These are phyloP conservation scores for Trypethelium eluteriae DNA, from an alignment of 495 filamentous ascomycete genomes.

Conservation along the genomic window DNA sequence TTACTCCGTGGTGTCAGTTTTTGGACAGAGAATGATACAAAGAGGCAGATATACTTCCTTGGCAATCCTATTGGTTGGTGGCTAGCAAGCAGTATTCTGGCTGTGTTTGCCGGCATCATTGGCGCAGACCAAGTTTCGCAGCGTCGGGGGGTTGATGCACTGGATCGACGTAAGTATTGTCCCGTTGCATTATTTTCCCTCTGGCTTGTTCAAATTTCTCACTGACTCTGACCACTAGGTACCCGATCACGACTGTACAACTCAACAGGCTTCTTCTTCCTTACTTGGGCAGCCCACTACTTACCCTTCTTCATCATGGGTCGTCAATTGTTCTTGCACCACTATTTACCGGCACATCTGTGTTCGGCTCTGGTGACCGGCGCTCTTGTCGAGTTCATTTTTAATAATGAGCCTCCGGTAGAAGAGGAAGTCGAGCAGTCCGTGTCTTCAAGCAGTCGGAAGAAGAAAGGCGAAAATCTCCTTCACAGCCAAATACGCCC, in stretches of 20 bases:
- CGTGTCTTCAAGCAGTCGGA: slow-evolving; percentile 49
- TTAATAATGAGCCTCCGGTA: slow-evolving; percentile 69
- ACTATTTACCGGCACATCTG: slow-evolving; percentile 81
- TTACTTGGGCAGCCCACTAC: slow-evolving; percentile 70
- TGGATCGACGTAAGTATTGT: slow-evolving; percentile 76
- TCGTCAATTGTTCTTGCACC: slow-evolving; percentile 66
- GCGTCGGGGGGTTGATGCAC: slow-evolving; percentile 81
- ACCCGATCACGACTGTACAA: slow-evolving; percentile 92
- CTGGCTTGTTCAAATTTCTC: neutral
- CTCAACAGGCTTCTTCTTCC: slow-evolving; percentile 97
- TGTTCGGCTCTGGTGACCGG: slow-evolving; percentile 89
- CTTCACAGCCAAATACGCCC: slow-evolving; percentile 38
- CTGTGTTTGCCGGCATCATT: slow-evolving; percentile 87
- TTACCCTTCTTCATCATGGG: slow-evolving; percentile 71
- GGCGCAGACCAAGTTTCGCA: slow-evolving; percentile 89
- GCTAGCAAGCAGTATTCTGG: slow-evolving; percentile 83
- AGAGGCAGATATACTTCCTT: slow-evolving; percentile 96
- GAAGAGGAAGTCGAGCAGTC: slow-evolving; percentile 18
- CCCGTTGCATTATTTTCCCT: neutral
- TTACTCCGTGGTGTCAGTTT: slow-evolving; percentile 93
- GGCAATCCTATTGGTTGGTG: slow-evolving; percentile 98
- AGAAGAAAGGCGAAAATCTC: slow-evolving; percentile 33
- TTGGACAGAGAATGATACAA: slow-evolving; percentile 96
- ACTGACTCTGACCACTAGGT: slow-evolving; percentile 40
- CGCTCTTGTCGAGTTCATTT: slow-evolving; percentile 94